A percentile compares a stretch with the other conserved stretches of the same genome.
phyloP scores from a whole-genome alignment of 2,329 filamentous ascomycete species.

The Scortechinia acanthostroma region DNA sequence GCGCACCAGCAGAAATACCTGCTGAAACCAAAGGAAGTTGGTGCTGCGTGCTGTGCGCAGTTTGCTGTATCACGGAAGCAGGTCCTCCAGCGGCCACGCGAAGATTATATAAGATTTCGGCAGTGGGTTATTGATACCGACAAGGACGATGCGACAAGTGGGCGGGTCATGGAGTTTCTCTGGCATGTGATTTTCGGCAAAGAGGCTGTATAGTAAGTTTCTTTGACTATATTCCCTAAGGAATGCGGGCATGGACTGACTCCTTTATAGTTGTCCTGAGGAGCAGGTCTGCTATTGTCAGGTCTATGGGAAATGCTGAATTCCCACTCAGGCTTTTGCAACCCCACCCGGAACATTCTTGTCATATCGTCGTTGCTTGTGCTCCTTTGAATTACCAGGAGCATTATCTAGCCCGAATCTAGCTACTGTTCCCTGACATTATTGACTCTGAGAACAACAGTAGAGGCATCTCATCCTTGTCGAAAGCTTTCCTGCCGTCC shows the following conservation, averaged over 20 bases:
- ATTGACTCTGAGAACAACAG: no score
- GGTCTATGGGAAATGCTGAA: slow-evolving; percentile 11
- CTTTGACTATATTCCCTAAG: no score
- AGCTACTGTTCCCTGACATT: no score
- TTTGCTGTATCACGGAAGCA: slow-evolving; percentile 39
- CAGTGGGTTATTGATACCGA: slow-evolving; percentile 37
- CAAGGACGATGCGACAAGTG: slow-evolving; percentile 36
- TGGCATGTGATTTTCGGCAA: slow-evolving; percentile 40
- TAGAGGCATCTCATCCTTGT: no score
- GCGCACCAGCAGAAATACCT: not conserved
- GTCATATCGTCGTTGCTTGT: no score
- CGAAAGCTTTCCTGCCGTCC: no score
- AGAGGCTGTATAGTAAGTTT: slow-evolving; percentile 1
- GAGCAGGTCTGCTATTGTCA: slow-evolving; percentile 10
- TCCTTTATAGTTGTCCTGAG: slow-evolving; percentile 6
- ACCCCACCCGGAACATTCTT: no score
- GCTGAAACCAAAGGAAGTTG: slow-evolving; percentile 28
- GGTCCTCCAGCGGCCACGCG: slow-evolving; percentile 30
- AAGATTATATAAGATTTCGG: slow-evolving; percentile 36
- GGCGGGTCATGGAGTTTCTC: slow-evolving; percentile 45
- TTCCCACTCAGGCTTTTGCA: no score
- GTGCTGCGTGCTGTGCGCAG: slow-evolving; percentile 43
- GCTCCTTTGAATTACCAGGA: no score
- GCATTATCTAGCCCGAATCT: no score
- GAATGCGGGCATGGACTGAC: no score